Conservation (phyloP, 2,329 filamentous ascomycete genomes). For the Tolypocladium cylindrosporum region DNA sequence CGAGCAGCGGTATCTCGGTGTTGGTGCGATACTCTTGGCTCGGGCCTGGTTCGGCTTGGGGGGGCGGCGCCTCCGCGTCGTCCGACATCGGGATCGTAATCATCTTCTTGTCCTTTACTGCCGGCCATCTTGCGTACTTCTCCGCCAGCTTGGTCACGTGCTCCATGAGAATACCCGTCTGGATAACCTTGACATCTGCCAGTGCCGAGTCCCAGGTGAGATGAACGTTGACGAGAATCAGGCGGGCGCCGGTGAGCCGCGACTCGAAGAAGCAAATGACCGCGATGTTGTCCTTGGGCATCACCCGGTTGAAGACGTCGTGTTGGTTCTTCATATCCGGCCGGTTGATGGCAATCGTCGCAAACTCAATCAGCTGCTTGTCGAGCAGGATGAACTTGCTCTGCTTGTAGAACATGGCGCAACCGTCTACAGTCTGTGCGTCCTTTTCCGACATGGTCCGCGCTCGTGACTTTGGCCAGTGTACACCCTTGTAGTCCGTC, state of each 20-base stretch:
- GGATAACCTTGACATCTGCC: conserved; percentile 91
- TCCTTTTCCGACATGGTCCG: conserved; percentile 89
- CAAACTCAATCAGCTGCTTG: conserved; percentile 89
- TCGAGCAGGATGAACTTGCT: conserved; percentile 91
- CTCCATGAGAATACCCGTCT: conserved; percentile 92
- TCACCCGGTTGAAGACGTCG: conserved; percentile 96
- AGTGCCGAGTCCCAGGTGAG: conserved; percentile 88
- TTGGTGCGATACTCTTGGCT: conserved; percentile 81
- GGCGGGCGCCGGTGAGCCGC: conserved; percentile 73
- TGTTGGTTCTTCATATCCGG: conserved; percentile 96
- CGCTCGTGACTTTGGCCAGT: conserved; percentile 82
- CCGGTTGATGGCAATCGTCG: conserved; percentile 82
- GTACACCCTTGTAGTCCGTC: conserved; percentile 86
- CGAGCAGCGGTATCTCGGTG: conserved; percentile 78
- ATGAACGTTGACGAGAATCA: conserved; percentile 92
- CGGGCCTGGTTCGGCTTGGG: conserved; percentile 58
- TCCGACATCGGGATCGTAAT: conserved; percentile 32
- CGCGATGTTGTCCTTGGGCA: conserved; percentile 96
- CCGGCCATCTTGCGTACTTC: conserved; percentile 68
- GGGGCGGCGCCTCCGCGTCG: conserved; percentile 36
- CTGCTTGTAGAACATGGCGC: conserved; percentile 92
- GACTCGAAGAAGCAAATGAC: conserved; percentile 91
- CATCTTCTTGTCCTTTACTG: conserved; percentile 71
- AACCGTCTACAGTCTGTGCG: conserved; percentile 84
- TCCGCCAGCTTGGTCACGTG: conserved; percentile 79